Evolutionary conservation across 1,139 yeast species (phyloP).

Genomic region (Pichia sp.): DNA sequence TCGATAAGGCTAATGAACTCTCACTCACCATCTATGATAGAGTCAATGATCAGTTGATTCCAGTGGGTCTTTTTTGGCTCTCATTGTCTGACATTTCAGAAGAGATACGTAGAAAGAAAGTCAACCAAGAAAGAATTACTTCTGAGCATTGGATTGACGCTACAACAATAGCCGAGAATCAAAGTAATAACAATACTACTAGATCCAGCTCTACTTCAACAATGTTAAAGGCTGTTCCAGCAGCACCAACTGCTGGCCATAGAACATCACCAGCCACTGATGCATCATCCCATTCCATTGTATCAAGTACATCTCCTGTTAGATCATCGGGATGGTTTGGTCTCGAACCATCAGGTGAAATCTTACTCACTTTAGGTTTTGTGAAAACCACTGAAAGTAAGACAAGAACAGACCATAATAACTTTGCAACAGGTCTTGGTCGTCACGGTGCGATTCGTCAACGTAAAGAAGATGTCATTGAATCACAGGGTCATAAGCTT

Average conservation of each 20-base stretch:
- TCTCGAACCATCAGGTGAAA: constrained; percentile 91
- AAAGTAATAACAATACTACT: neutral
- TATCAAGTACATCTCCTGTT: constrained; percentile 14
- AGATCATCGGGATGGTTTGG: constrained; percentile 80
- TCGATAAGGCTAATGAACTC: constrained; percentile 87
- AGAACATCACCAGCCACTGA: constrained; percentile 3
- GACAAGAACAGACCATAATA: constrained; percentile 28
- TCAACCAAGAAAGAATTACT: constrained; percentile 61
- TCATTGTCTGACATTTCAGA: constrained; percentile 86
- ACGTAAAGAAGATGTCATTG: constrained; percentile 89
- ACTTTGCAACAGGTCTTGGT: constrained; percentile 64
- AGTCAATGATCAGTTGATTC: constrained; percentile 55
- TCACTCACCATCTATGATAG: constrained; percentile 85
- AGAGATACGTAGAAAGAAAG: constrained; percentile 86
- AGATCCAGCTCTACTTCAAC: neutral
- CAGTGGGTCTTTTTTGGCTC: constrained; percentile 94
- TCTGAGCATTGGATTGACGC: constrained; percentile 86
- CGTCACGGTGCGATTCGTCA: constrained; percentile 98
- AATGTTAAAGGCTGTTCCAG: constrained; percentile 4
- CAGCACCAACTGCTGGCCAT: constrained; percentile 6
- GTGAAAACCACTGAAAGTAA: constrained; percentile 49
- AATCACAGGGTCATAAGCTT: constrained; percentile 95
- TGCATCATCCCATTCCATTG: constrained; percentile 5
- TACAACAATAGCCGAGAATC: constrained; percentile 29
- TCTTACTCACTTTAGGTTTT: constrained; percentile 69